Conservation (phyloP, 352 stramenopile species). For the Phytophthora sp. region DNA sequence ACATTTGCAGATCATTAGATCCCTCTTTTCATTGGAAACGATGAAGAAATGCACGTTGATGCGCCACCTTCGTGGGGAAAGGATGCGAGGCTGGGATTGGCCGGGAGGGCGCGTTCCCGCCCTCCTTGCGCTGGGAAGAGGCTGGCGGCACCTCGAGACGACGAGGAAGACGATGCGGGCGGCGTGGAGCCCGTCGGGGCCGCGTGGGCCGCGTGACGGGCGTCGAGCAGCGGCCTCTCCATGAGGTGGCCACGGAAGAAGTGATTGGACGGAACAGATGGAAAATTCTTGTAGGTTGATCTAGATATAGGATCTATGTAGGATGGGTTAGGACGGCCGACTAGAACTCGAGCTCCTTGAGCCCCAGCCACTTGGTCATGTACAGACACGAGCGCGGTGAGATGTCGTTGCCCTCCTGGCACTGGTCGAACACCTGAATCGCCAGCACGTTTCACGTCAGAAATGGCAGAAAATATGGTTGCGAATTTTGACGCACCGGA, state of each 20-base stretch:
- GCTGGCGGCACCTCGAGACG: constrained; percentile 11
- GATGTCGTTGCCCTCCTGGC: constrained; percentile 91
- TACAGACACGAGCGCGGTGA: constrained; percentile 92
- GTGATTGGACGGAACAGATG: constrained; percentile 32
- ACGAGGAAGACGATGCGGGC: constrained; percentile 2
- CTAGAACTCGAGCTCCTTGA: constrained; percentile 89
- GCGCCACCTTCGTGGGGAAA: constrained; percentile 34
- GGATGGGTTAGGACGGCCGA: not conserved
- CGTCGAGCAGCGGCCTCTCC: constrained; percentile 30
- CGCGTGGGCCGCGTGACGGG: constrained; percentile 1
- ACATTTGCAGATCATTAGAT: not conserved
- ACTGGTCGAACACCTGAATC: constrained; percentile 90
- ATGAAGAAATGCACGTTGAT: not conserved
- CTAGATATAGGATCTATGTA: constrained; percentile 16
- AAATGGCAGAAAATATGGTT: constrained; percentile 1
- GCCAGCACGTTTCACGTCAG: no score
- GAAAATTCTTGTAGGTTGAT: constrained; percentile 13
- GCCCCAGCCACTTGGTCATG: constrained; percentile 90
- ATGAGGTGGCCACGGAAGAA: constrained; percentile 4
- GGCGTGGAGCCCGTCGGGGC: not conserved
- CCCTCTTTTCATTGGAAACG: not conserved
- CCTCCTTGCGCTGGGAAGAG: constrained; percentile 13
- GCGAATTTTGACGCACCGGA: constrained; percentile 57
- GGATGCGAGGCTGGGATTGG: constrained; percentile 22
- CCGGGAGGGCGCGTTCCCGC: constrained; percentile 13